Percentiles rank a stretch among this genome's conserved stretches.
phyloP scores from a whole-genome alignment of 2,329 filamentous ascomycete genomes.

The Penicillium brasilianum region DNA sequence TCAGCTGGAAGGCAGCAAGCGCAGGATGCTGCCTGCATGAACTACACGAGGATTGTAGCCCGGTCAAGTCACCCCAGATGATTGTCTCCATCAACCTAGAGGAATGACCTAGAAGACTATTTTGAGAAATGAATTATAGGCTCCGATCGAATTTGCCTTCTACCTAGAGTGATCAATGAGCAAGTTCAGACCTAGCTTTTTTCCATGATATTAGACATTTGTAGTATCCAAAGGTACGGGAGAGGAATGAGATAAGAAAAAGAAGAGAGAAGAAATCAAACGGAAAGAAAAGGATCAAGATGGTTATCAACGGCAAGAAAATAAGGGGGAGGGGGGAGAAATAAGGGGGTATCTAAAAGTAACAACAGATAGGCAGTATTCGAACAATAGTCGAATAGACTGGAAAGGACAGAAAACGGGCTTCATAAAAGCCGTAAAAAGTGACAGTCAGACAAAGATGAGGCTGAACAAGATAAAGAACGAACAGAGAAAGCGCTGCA shows the following conservation, averaged over 20 bases:
- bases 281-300: constrained; percentile 14
- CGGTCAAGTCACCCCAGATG: not conserved
- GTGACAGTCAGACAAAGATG: not conserved
- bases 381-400: constrained; percentile 9
- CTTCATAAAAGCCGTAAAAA: constrained; percentile 4
- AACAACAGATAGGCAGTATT: constrained; percentile 9
- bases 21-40: not conserved
- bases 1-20: not conserved
- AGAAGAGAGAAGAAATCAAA: constrained; percentile 7
- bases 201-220: not conserved
- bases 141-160: not conserved
- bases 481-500: not conserved
- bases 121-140: too few species aligned
- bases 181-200: not conserved
- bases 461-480: constrained; percentile 1
- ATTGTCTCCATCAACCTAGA: not conserved
- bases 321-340: constrained; percentile 18
- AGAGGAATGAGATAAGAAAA: not conserved
- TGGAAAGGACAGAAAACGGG: constrained; percentile 10
- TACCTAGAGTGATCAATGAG: not conserved
- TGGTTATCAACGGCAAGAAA: constrained; percentile 13
- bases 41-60: not conserved
- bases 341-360: constrained; percentile 28
- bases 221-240: not conserved
- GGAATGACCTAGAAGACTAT: too few species aligned